Conservation (phyloP, 768 basidiomycete species). For the Udeniomyces megalosporus region DNA sequence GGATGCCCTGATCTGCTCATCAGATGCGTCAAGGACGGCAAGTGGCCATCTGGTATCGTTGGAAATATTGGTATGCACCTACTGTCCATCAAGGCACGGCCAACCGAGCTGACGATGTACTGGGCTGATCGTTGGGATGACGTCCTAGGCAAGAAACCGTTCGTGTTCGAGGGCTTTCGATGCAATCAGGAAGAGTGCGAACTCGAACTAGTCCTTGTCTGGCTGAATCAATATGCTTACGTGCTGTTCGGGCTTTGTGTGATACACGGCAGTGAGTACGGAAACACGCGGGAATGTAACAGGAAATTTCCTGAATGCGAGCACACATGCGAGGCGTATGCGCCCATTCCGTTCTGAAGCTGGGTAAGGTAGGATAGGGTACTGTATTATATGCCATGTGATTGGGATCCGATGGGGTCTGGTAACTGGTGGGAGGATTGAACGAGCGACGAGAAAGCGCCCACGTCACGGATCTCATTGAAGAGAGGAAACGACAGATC, state of each 20-base stretch:
- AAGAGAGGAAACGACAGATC: too few relatives aligned
- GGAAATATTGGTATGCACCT: neutral
- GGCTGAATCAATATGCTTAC: neutral
- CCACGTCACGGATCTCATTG: too few relatives aligned
- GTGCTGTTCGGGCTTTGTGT: neutral
- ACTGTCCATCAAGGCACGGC: too few relatives aligned
- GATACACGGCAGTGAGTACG: neutral
- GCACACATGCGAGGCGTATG: conserved; percentile 4
- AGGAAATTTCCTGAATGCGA: conserved; percentile 7
- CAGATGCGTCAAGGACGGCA: conserved; percentile 10
- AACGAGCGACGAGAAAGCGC: too few relatives aligned
- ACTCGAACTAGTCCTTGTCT: neutral
- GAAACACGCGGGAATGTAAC: conserved; percentile 4
- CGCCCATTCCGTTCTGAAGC: conserved; percentile 8
- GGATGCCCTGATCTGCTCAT: conserved; percentile 7
- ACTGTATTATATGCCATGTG: too few relatives aligned
- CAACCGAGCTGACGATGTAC: too few relatives aligned
- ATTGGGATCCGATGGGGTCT: too few relatives aligned
- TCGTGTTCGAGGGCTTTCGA: neutral
- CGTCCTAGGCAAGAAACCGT: neutral
- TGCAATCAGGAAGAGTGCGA: neutral
- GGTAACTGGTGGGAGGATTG: too few relatives aligned
- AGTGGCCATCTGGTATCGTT: conserved; percentile 8
- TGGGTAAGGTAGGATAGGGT: too few relatives aligned
- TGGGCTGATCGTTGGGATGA: too few relatives aligned